phyloP scores from a whole-genome alignment of 371 early-diverging fungal genomes.

The Smittium mucronatum region DNA sequence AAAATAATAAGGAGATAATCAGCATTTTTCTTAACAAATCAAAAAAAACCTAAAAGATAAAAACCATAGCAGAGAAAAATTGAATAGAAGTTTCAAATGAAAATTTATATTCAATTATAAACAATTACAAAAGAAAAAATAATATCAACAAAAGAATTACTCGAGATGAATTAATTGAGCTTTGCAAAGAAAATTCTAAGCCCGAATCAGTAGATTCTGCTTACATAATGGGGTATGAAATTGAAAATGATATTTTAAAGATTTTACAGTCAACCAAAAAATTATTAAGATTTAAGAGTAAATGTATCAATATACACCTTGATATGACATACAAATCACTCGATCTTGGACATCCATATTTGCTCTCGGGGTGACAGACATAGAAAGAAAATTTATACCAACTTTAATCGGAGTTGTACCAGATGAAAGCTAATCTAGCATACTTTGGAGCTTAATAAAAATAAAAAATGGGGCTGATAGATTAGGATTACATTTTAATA shows the following conservation, averaged over 20 bases:
- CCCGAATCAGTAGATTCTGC: neutral
- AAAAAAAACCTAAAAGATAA: neutral
- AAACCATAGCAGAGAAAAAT: neutral
- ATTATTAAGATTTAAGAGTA: neutral
- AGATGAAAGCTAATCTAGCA: neutral
- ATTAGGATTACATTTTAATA: neutral
- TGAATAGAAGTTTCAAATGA: neutral
- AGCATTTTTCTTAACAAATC: too few relatives aligned
- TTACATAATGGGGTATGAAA: neutral
- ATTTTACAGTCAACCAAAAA: neutral
- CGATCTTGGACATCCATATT: neutral
- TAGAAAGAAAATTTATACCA: neutral
- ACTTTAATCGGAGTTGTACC: neutral
- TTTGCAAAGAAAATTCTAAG: neutral
- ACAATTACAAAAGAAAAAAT: neutral
- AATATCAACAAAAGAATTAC: neutral
- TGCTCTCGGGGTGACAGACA: neutral
- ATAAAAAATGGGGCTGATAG: neutral
- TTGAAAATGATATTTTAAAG: neutral
- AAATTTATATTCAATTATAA: neutral
- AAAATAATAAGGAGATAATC: too few relatives aligned
- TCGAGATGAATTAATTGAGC: neutral
- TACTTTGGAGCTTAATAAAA: neutral
- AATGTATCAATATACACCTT: neutral
- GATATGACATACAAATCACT: neutral